Base-by-base conservation (phyloP, 148 eudicot species). In the Camellia japonica region DNA sequence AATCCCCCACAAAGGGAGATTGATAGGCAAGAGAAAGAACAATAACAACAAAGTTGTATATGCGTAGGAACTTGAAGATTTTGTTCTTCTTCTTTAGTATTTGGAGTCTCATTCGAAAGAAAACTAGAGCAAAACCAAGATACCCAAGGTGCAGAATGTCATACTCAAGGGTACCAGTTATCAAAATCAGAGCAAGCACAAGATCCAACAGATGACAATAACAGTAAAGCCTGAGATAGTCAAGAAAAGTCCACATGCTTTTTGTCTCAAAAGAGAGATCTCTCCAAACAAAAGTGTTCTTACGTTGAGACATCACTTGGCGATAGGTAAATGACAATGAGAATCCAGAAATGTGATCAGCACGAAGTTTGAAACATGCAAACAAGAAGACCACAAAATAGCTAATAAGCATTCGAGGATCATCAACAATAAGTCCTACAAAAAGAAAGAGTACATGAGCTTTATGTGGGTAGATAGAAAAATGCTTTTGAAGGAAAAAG, bases 231-330 rank as follows among this genome's bases (percentile, higher is more conserved):
- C 95, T 91, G 78, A 95, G 77, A 83, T 91, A 95, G 82, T 95
- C 98, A 79, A 95, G 91, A 77, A 93, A 83, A 76, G 98, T 95
- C 98, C 98, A 95, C 94, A 95, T 90, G 87, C 97, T 87, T 87
- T 95, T 95, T 77, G 98, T 95, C 85, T 95, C 98, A 78, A 93
- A 92, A 75, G 98, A 91, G 41, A 95, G 96, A 85, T 95, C 97
- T 84, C 94, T 88, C 98, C 98, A 95, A 84, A 95, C 94, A 88
- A 89, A 93, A 38, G 90, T 87, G 80, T 93, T 93, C 79, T 91
- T 90, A 46, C 90, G 93, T 80, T 93, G 97, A 30, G 98, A 93
- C 75, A 93, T 82, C 90, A 93, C 89, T 79, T 90, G 92, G 79
- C 90, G 89, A 82, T 91, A 93, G 80, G 98, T 92, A 82, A 80